Evolutionary conservation across 2,329 filamentous ascomycete genomes (phyloP), one percentile per base, ranked within the genome.

Genomic region (Botrytis medusae): DNA sequence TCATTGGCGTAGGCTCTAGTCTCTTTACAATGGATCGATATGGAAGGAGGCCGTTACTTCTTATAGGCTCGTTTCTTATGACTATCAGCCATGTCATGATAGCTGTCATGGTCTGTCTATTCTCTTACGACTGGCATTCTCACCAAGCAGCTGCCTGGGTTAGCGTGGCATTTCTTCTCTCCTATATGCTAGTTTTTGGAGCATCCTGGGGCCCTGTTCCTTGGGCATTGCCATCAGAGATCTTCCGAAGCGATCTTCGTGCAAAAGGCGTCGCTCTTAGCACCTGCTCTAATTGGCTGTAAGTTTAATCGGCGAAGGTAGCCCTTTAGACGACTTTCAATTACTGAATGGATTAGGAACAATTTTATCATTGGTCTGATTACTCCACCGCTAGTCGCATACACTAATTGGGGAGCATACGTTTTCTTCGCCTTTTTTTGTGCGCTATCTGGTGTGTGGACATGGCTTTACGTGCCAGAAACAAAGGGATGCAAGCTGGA

Each of bases 231-330:
- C 83, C 85, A 2, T 83, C 84, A 61, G 88, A 93, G 48, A 88
- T 93, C n/a, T 91, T 91, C 60, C 88, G 88, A 0, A 86, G 85
- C 0, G 85, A 84, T 0, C 81, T 88, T 0, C 84, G 89, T 22
- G 89, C 89, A 6, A 92, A 91, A 79, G 90, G 90, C 54, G 89
- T 91, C 0, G 89, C 89, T 4, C 81, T 91, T 0, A 88, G 88
- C 0, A 91, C 89, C 0, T 87, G 85, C 75, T 87, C 85, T 9
- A 90, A 89, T 80, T 92, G 90, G 87, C 81, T 90, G 85, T 72
- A 63, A 61, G 71, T 73, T 9, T 2, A 18, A 44, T 7, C 29
- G 10, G 12, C 18, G 22, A 57, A 57, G n/a, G n/a, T 29, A 22
- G 6, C 9, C 16, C 42, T 29, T 67, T 42, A n/a, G 3, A 42